Base-by-base conservation (phyloP, 2,329 filamentous ascomycete genomes). In the Monilinia fructicola region DNA sequence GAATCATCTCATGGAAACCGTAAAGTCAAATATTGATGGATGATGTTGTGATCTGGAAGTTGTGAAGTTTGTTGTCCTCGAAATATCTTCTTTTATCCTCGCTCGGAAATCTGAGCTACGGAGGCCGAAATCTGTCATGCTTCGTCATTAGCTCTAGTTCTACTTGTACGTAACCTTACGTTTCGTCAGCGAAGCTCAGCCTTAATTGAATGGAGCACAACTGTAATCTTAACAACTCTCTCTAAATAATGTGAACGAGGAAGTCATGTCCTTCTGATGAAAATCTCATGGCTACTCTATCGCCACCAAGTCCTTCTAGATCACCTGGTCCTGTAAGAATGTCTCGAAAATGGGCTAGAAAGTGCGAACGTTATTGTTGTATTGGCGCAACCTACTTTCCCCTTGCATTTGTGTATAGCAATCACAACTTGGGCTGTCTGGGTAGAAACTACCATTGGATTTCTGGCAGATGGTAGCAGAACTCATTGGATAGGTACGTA, bases 401-500 rank as follows among this genome's bases (percentile, higher is more conserved):
- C n/a, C 83, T 98, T 23, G 81, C 82, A 38, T 97, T 98, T 76
- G 91, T 98, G 67, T 97, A 97, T 75, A 85, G 90, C 66, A 78
- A 78, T 97, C 71, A 94, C 92, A n/a, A 90, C 90, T 14, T 99
- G 95, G 95, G 93, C 92, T 2, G 86, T 90, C n/a, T 97, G 90
- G 84, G 93, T 97, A 11, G 85, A 93, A 73, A 84, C 90, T 58
- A 88, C 83, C 66, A 90, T 97, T 68, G 90, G 91, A 63, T 82
- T 84, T 38, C 80, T 79, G 62, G 80, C 83, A 26, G 79, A 81
- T 40, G 62, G 62, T 14, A 65, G 62, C 7, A 81, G 82, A 67
- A 84, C 80, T 60, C 76, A 77, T 21, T 87, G 85, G 84, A 82
- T 85, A 74, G 86, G 87, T 88, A 79, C 58, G 81, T 60, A 21